Percentiles rank a stretch among this genome's conserved stretches.
These are phyloP conservation scores for Amanita thiersii DNA, from an alignment of 768 basidiomycete genomes.

Conservation along the genomic window DNA sequence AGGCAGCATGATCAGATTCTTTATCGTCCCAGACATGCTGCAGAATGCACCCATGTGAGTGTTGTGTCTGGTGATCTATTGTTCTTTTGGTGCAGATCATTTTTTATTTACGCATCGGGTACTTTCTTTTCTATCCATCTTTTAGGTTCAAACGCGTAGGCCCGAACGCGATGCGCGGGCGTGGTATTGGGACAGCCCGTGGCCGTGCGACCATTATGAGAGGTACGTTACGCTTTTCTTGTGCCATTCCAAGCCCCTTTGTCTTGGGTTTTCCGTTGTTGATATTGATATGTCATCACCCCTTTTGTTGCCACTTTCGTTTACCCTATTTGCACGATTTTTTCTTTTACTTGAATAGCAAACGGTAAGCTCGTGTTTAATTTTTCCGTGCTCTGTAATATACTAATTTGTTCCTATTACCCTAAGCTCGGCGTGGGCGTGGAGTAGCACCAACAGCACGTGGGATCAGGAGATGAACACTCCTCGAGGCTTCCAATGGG, in stretches of 20 bases:
- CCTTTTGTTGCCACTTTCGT: constrained; percentile 4
- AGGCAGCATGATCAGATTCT: constrained; percentile 96
- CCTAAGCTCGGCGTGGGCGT: constrained; percentile 82
- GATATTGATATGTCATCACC: constrained; percentile 1
- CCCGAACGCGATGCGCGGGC: constrained; percentile 96
- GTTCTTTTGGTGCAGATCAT: neutral
- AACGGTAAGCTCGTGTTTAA: constrained; percentile 50
- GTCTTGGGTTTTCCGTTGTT: neutral
- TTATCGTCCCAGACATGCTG: constrained; percentile 99
- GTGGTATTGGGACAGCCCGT: constrained; percentile 98
- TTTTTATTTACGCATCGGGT: too few species aligned
- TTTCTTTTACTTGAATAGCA: constrained; percentile 34
- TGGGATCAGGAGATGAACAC: constrained; percentile 75
- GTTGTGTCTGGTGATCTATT: constrained; percentile 7
- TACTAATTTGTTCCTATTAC: constrained; percentile 11
- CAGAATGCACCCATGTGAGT: constrained; percentile 98
- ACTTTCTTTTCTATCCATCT: constrained; percentile 9
- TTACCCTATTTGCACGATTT: constrained; percentile 13
- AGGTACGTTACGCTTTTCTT: constrained; percentile 46
- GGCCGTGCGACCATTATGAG: constrained; percentile 98
- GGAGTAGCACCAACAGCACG: constrained; percentile 65
- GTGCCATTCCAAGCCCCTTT: neutral
- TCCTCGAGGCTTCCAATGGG: too few species aligned
- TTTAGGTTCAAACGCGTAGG: constrained; percentile 97
- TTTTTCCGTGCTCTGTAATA: constrained; percentile 8